phyloP scores from a whole-genome alignment of 2,329 filamentous ascomycete genomes.

The Aspergillus hortae region DNA sequence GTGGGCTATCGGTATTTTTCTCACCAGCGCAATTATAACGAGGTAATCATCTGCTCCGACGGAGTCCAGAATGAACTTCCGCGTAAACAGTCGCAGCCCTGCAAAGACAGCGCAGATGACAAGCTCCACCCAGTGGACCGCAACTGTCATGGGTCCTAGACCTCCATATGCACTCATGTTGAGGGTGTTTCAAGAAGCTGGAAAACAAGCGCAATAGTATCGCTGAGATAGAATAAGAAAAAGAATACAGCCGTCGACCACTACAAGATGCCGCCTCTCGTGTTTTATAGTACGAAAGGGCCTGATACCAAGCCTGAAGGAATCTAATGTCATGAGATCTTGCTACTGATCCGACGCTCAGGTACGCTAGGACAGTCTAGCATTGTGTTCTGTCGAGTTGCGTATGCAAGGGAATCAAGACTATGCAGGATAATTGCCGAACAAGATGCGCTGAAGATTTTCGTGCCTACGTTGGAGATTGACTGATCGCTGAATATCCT shows the following conservation, averaged over 20 bases:
- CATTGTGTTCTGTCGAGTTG: too few species aligned
- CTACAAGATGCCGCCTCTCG: too few species aligned
- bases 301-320: too few species aligned
- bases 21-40: background rate
- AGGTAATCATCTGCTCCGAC: conserved; percentile 19
- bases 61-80: conserved; percentile 16
- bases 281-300: too few species aligned
- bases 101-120: conserved; percentile 17
- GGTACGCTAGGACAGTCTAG: too few species aligned
- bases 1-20: background rate
- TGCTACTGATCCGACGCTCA: too few species aligned
- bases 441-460: too few species aligned
- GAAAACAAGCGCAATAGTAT: background rate
- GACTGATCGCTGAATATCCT: too few species aligned
- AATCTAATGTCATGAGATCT: too few species aligned
- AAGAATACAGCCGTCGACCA: background rate
- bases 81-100: conserved; percentile 14
- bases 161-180: conserved; percentile 20
- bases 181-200: background rate
- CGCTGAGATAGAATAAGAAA: background rate
- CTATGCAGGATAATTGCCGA: too few species aligned
- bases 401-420: too few species aligned
- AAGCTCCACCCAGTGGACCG: conserved; percentile 17
- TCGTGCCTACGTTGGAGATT: too few species aligned
- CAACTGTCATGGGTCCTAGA: conserved; percentile 20